Conservation (phyloP, 805 yeast genomes). For the Candida nonsorbophila region DNA sequence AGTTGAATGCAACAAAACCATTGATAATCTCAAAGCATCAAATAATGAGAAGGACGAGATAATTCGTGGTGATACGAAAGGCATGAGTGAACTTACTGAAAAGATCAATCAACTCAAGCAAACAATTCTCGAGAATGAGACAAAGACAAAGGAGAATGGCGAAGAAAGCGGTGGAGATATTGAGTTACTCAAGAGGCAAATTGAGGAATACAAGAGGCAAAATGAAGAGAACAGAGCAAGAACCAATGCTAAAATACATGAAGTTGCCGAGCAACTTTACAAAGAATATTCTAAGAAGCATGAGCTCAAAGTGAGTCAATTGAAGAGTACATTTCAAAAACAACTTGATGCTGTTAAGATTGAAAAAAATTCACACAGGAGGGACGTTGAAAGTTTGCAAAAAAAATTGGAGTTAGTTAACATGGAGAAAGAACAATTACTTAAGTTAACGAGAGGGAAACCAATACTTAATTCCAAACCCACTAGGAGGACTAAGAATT, state of each 20-base stretch:
- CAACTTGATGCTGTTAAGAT: conserved; percentile 36
- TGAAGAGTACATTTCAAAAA: conserved; percentile 29
- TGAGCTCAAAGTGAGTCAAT: conserved; percentile 59
- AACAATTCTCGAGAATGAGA: conserved; percentile 10
- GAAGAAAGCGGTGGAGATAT: conserved; percentile 2
- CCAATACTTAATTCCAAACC: too few relatives aligned
- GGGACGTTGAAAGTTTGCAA: conserved; percentile 50
- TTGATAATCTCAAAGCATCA: conserved; percentile 1
- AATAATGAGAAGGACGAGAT: conserved; percentile 24
- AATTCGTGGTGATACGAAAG: conserved; percentile 24
- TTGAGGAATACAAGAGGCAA: conserved; percentile 10
- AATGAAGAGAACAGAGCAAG: conserved; percentile 38
- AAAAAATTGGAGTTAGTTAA: conserved; percentile 15
- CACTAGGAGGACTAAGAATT: too few relatives aligned
- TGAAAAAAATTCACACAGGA: conserved; percentile 41
- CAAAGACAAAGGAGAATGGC: conserved; percentile 8
- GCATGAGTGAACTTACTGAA: conserved; percentile 22
- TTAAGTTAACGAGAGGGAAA: conserved; percentile 26
- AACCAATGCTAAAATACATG: conserved; percentile 50
- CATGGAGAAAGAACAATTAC: conserved; percentile 52
- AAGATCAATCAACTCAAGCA: conserved; percentile 15
- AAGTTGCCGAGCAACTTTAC: conserved; percentile 65
- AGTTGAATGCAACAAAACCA: conserved; percentile 7
- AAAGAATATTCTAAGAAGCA: conserved; percentile 74
- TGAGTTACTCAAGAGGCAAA: conserved; percentile 1